Percentiles rank a stretch among this genome's conserved stretches.
Evolutionary conservation across 768 basidiomycete species (phyloP).

Genomic region (Chalciporus sphaerocephalus): DNA sequence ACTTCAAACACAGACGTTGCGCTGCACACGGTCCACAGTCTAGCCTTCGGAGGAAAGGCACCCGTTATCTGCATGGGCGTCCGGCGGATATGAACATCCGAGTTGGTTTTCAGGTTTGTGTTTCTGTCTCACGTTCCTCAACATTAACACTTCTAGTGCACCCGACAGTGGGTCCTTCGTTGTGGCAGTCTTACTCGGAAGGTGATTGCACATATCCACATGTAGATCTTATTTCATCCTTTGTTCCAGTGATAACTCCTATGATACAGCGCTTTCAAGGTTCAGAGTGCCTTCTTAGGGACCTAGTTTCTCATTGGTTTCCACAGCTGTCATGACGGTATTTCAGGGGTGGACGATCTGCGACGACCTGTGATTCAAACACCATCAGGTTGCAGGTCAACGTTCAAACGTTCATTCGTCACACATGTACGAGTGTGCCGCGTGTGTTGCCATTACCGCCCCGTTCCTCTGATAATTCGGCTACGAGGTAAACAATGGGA

Average conservation of each 20-base stretch:
- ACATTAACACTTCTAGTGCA: slow-evolving; percentile 48
- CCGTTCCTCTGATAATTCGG: slow-evolving; percentile 36
- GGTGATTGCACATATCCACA: slow-evolving; percentile 55
- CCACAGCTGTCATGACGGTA: slow-evolving; percentile 50
- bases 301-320: slow-evolving; percentile 54
- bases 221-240: slow-evolving; percentile 35
- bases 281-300: slow-evolving; percentile 50
- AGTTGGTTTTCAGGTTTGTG: slow-evolving; percentile 52
- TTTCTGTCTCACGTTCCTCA: slow-evolving; percentile 60
- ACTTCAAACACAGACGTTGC: slow-evolving; percentile 60
- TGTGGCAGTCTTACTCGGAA: slow-evolving; percentile 28
- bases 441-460: slow-evolving; percentile 32
- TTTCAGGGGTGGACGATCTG: slow-evolving; percentile 46
- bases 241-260: neutral
- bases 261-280: slow-evolving; percentile 36
- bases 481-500: slow-evolving; percentile 35
- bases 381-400: slow-evolving; percentile 25
- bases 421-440: slow-evolving; percentile 25
- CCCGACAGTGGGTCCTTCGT: slow-evolving; percentile 38
- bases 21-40: slow-evolving; percentile 50
- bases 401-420: slow-evolving; percentile 52
- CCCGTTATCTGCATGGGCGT: slow-evolving; percentile 43
- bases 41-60: slow-evolving; percentile 50
- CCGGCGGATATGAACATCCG: slow-evolving; percentile 42
- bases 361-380: neutral